Base-by-base conservation (phyloP, 306 rosid genomes). In the Corylus avellana region DNA sequence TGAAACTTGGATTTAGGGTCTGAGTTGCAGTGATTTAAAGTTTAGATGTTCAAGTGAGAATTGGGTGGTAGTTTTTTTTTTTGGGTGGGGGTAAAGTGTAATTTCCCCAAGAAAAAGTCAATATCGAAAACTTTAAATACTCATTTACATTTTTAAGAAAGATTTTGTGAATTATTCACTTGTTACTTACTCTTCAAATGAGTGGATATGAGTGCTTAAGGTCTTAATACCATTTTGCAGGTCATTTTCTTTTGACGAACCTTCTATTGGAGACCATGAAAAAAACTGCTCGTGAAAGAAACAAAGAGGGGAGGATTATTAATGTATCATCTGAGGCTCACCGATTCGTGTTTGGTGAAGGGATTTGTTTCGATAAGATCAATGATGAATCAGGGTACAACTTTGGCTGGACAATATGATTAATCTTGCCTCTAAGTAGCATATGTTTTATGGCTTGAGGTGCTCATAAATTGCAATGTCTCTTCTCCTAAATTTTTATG, bases 181-280 rank as follows among this genome's bases (percentile, higher is more conserved):
- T 16, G 39, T 48, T 46, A 55, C 69, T 72, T 73, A 37, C 71
- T 58, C 66, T 71, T 59, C 42, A 16, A 49, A 29, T 32, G 35
- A 57, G 56, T 57, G 8, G 42, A 72, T 32, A 32, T 9, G 51
- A 25, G 51, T 20, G 72, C 51, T 32, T 72, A 29, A 58, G 72
- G 20, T 70, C 25, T 32, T 32, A 20, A 39, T 42, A 54, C 39
- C 53, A 48, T 74, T 79, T 84, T 86, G 73, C 72, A 92, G 98
- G 96, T 3, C 97, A 94, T 77, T 90, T 94, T 84, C 93, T 89
- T 82, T 82, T 90, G 83, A 92, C 93, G 50, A 85, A 90, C 83
- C 96, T 94, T 87, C 80, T 92, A 51, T 77, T 94, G 84, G 96
- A 89, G 68, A 89, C 88, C 71, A 92, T 94, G 97, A 91, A 92